phyloP scores from a whole-genome alignment of 257 asterid species.

The Ilex aquifolium region DNA sequence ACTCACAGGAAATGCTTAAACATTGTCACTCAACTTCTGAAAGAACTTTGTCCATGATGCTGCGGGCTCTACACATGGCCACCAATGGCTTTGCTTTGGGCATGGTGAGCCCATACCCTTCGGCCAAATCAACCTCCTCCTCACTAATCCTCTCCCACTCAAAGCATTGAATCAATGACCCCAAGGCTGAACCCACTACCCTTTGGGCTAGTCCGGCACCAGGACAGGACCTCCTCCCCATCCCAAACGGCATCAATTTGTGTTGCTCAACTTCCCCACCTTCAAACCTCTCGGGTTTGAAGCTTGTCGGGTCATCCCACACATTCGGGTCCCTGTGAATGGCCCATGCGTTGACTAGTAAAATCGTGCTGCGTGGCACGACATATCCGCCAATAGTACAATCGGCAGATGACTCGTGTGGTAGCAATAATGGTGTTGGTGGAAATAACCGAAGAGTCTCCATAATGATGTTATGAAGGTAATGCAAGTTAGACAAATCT shows the following conservation, averaged over 20 bases:
- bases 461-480: constrained; percentile 33
- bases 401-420: constrained; percentile 49
- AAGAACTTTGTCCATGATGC: constrained; percentile 14
- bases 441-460: constrained; percentile 53
- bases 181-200: constrained; percentile 40
- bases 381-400: constrained; percentile 46
- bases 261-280: constrained; percentile 17
- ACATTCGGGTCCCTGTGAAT: constrained; percentile 50
- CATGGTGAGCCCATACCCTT: constrained; percentile 43
- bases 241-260: constrained; percentile 54
- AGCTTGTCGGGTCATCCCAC: constrained; percentile 50
- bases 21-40: no score
- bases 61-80: constrained; percentile 36
- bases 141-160: constrained; percentile 44
- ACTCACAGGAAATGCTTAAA: no score
- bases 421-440: constrained; percentile 41
- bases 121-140: constrained; percentile 35
- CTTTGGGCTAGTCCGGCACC: constrained; percentile 51
- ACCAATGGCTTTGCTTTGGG: constrained; percentile 37
- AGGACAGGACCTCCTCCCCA: constrained; percentile 76
- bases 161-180: constrained; percentile 48
- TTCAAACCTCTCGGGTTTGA: constrained; percentile 54
- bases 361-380: constrained; percentile 46
- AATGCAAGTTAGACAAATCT: constrained; percentile 45
- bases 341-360: constrained; percentile 63